Conservation (phyloP, 2,329 filamentous ascomycete species). For the Grosmannia clavigera region DNA sequence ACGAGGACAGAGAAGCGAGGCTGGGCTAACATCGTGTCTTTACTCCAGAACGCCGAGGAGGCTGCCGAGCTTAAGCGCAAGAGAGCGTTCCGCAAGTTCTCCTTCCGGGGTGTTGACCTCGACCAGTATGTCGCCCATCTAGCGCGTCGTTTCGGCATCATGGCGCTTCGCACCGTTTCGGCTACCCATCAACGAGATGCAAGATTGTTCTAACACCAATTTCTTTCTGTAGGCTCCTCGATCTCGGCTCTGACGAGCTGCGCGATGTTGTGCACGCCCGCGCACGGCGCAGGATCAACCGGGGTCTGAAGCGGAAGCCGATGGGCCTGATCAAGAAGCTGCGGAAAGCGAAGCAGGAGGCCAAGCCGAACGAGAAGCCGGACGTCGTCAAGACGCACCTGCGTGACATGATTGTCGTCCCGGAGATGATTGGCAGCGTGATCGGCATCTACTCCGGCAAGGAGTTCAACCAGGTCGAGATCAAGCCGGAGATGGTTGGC, state of each 20-base stretch:
- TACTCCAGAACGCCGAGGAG: slow-evolving; percentile 78
- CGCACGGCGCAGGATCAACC: slow-evolving; percentile 98
- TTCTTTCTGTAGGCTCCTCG: slow-evolving; percentile 62
- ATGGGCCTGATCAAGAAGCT: slow-evolving; percentile 99
- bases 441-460: slow-evolving; percentile 99
- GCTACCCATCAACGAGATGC: neutral
- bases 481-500: slow-evolving; percentile 99
- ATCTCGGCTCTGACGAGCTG: slow-evolving; percentile 96
- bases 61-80: slow-evolving; percentile 99
- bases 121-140: slow-evolving; percentile 65
- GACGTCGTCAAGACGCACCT: slow-evolving; percentile 99
- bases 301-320: slow-evolving; percentile 98
- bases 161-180: neutral
- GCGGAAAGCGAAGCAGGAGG: slow-evolving; percentile 98
- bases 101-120: slow-evolving; percentile 98
- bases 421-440: slow-evolving; percentile 98
- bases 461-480: slow-evolving; percentile 99
- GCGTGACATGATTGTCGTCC: slow-evolving; percentile 99
- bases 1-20: neutral
- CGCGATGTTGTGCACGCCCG: slow-evolving; percentile 99
- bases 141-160: neutral
- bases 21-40: neutral
- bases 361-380: slow-evolving; percentile 99
- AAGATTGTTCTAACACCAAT: neutral
- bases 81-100: slow-evolving; percentile 99